Conservation (phyloP, 306 rosid genomes). For the Cicer judaicum region DNA sequence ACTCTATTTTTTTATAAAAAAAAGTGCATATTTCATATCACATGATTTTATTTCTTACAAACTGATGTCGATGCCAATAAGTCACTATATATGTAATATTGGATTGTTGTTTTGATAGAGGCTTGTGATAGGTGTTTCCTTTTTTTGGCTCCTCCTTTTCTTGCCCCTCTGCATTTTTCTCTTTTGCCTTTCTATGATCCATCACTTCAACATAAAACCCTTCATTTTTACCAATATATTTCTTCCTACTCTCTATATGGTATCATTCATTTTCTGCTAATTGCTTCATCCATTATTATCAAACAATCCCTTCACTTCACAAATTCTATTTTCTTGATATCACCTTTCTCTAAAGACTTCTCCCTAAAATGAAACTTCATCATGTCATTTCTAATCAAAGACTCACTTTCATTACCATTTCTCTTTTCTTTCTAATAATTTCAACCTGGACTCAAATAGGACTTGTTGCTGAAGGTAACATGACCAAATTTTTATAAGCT, state of each 20-base stretch:
- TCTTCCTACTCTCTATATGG: constrained; percentile 21
- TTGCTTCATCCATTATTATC: constrained; percentile 35
- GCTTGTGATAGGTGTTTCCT: constrained; percentile 57
- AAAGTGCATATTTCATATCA: too few relatives aligned
- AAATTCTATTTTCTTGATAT: constrained; percentile 25
- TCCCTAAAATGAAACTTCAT: constrained; percentile 53
- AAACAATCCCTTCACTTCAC: constrained; percentile 34
- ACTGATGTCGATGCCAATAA: too few relatives aligned
- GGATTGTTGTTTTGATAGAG: constrained; percentile 45
- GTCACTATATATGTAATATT: constrained; percentile 31
- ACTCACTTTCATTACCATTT: constrained; percentile 44
- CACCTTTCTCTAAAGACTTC: constrained; percentile 16
- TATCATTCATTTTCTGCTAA: constrained; percentile 44
- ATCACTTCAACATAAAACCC: constrained; percentile 57
- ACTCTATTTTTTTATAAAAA: too few relatives aligned
- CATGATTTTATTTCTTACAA: too few relatives aligned
- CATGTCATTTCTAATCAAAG: constrained; percentile 43
- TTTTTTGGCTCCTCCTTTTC: constrained; percentile 56
- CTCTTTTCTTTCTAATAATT: constrained; percentile 60
- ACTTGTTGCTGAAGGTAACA: constrained; percentile 70
- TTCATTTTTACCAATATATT: constrained; percentile 11
- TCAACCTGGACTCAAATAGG: constrained; percentile 62
- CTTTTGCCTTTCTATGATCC: constrained; percentile 76
- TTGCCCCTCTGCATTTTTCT: constrained; percentile 61
- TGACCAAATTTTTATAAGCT: constrained; percentile 28